Percentiles rank a stretch among this genome's conserved stretches.
Conservation (phyloP, 2,329 filamentous ascomycete species). For the Fusarium buxicola region DNA sequence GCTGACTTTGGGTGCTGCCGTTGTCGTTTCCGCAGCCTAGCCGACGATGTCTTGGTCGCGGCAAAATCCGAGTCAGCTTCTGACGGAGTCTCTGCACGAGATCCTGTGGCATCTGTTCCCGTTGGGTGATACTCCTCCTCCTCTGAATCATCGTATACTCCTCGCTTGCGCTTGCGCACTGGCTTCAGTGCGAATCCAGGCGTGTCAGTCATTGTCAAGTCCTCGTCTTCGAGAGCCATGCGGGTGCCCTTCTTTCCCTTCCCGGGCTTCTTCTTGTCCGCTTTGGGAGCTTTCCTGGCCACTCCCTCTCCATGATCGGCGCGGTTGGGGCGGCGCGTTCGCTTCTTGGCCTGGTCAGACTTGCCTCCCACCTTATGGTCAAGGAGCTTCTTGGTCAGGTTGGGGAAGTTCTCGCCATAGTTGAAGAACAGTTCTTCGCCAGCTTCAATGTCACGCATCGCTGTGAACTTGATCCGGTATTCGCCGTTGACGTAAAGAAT, state of each 20-base stretch:
- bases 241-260: conserved; percentile 28
- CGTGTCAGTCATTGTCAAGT: conserved; percentile 26
- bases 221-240: conserved; percentile 26
- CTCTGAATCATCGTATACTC: conserved; percentile 42
- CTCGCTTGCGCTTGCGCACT: conserved; percentile 48
- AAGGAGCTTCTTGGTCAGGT: conserved; percentile 61
- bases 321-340: conserved; percentile 35
- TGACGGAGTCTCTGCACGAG: conserved; percentile 39
- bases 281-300: conserved; percentile 44
- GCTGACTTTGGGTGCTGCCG: conserved; percentile 28
- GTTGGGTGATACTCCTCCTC: conserved; percentile 48
- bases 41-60: conserved; percentile 26
- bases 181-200: conserved; percentile 21
- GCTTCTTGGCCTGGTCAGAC: conserved; percentile 45
- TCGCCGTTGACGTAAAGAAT: conserved; percentile 80
- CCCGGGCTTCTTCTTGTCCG: conserved; percentile 41
- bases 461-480: conserved; percentile 80
- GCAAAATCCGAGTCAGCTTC: conserved; percentile 43
- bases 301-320: conserved; percentile 35
- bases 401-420: conserved; percentile 78
- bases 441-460: conserved; percentile 71
- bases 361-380: conserved; percentile 53
- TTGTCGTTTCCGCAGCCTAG: conserved; percentile 45
- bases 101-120: conserved; percentile 36
- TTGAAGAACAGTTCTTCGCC: conserved; percentile 87